Evolutionary conservation across 805 yeast genomes (phyloP), one percentile per base, ranked within the genome.

Genomic region (Candida multigemmis): DNA sequence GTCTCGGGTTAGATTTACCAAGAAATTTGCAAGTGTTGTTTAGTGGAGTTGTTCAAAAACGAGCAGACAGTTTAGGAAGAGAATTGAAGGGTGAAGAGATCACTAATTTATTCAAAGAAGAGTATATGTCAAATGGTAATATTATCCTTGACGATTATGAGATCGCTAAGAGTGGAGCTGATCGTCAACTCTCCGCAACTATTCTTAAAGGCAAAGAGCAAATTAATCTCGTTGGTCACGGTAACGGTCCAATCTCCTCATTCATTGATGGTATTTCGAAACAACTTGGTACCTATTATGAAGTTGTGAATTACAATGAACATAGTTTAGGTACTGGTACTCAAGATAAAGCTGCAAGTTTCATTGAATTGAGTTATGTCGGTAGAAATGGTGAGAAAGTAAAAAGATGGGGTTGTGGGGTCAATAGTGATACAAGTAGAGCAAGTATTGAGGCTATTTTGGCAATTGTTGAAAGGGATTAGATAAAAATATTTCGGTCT

Each of bases 191-290:
- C n/a, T n/a, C n/a, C n/a, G n/a, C n/a, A n/a, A n/a, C n/a, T n/a
- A n/a, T n/a, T n/a, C n/a, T n/a, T n/a, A n/a, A n/a, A 11, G 32
- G 48, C 45, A 11, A 33, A 33, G 50, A 31, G 27, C 40, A 37
- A 9, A 45, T 51, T 7, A 39, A 47, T 24, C 55, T 74, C 25
- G 42, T 49, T 18, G 86, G 87, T 42, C 48, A 62, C 16, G 89
- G 89, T 55, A 79, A 79, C 43, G 89, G 89, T 42, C 87, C 86
- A 32, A 76, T 79, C 34, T 79, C 87, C 20, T 71, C 86, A 2
- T 73, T 77, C 50, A 60, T 74, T 29, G 75, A 76, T 49, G 84
- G 85, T 11, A 48, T 78, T 25, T 60, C 77, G 14, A 52, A 60
- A 27, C 58, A 65, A 33, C 60, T 73, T 27, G 70, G 70, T 21